phyloP scores from a whole-genome alignment of 768 basidiomycete genomes.

The Mycena crocata region DNA sequence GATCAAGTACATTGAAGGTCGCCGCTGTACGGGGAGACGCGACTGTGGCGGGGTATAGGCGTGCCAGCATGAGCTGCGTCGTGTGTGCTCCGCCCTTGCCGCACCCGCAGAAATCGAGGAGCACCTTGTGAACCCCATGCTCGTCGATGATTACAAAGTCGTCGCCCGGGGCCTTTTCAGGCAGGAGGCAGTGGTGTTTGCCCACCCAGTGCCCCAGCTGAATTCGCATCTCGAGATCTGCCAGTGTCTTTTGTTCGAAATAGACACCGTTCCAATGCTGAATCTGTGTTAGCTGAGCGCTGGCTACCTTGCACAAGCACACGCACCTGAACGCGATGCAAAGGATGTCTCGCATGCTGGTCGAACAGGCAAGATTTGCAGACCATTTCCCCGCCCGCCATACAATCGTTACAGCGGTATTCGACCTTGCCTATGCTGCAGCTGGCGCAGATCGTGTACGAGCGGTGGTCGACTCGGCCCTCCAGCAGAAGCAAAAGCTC shows the following conservation, averaged over 20 bases:
- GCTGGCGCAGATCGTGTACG: not conserved
- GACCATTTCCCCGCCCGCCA: not conserved
- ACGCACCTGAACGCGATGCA: not conserved
- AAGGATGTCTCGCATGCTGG: not conserved
- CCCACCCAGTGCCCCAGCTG: not conserved
- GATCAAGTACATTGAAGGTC: conserved; percentile 8
- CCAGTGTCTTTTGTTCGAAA: not conserved
- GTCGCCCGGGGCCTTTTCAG: not conserved
- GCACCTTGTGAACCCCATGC: conserved; percentile 19
- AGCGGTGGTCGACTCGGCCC: not conserved
- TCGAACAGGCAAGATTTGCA: not conserved
- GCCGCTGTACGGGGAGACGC: conserved; percentile 15
- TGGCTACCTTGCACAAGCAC: not conserved
- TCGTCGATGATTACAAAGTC: not conserved
- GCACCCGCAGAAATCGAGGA: conserved; percentile 31
- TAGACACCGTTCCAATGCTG: not conserved
- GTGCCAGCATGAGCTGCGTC: not conserved
- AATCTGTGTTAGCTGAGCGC: not conserved
- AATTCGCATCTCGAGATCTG: not conserved
- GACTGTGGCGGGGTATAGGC: conserved; percentile 25
- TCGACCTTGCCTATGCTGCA: not conserved
- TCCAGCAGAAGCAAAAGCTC: not conserved
- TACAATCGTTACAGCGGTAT: not conserved
- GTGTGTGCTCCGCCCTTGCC: not conserved
- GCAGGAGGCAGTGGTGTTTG: not conserved